These are phyloP conservation scores for Gossypium gossypioides DNA, from an alignment of 441 rosid species.

Conservation along the genomic window DNA sequence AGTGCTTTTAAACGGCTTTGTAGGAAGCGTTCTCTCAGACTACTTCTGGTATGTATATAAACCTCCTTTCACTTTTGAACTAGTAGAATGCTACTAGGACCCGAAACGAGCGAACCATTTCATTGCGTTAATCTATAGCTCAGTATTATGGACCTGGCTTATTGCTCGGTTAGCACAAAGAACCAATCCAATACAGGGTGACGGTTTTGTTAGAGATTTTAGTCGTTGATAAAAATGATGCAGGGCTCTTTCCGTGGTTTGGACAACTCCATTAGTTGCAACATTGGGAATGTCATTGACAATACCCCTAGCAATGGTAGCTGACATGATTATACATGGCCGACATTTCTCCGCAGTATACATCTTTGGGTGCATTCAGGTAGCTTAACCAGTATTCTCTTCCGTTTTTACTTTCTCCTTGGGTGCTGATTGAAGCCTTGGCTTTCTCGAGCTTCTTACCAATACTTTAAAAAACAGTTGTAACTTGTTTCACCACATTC, in stretches of 20 bases:
- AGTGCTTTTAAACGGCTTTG: conserved; percentile 38
- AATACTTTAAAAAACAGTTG: neutral
- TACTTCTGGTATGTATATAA: conserved; percentile 41
- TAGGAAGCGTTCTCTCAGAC: conserved; percentile 50
- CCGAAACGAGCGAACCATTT: neutral
- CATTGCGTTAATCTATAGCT: neutral
- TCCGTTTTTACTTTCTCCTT: neutral
- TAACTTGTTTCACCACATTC: neutral
- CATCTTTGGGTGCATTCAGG: conserved; percentile 70
- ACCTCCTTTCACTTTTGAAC: neutral
- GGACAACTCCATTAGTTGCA: conserved; percentile 82
- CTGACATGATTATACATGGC: conserved; percentile 66
- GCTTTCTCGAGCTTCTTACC: neutral
- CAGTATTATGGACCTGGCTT: neutral
- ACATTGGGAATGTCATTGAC: conserved; percentile 77
- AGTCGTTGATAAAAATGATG: conserved; percentile 6
- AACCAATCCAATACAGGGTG: neutral
- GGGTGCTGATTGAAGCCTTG: neutral
- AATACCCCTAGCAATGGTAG: conserved; percentile 75
- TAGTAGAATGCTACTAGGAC: neutral
- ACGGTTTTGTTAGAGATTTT: neutral
- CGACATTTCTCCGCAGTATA: conserved; percentile 59
- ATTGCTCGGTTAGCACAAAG: neutral
- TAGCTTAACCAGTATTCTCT: conserved; percentile 7
- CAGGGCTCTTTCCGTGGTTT: conserved; percentile 81